phyloP scores from a whole-genome alignment of 169 alveolate species.

The Plasmodium chabaudi region DNA sequence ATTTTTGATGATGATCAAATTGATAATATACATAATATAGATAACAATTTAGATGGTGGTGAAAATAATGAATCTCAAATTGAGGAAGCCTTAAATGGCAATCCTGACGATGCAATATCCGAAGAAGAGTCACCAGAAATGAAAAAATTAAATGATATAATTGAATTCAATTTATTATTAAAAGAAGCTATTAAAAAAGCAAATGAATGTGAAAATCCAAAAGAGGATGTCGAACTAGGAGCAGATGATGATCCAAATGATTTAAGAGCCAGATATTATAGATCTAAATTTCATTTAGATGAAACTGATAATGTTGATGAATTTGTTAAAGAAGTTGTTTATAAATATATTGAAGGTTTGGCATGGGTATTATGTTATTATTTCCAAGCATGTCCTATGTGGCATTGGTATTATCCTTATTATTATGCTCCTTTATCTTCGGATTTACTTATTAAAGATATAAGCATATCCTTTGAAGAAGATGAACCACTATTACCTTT shows the following conservation, averaged over 20 bases:
- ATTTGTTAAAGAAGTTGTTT: conserved; percentile 77
- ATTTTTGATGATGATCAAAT: not conserved
- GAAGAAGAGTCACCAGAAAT: conserved; percentile 4
- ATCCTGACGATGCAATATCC: not conserved
- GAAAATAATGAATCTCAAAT: not conserved
- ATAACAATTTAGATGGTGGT: not conserved
- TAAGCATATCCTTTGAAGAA: conserved; percentile 79
- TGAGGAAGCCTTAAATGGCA: not conserved
- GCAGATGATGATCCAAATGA: conserved; percentile 63
- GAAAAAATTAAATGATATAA: conserved; percentile 30
- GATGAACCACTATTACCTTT: conserved; percentile 96
- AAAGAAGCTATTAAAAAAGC: conserved; percentile 75
- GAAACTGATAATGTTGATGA: conserved; percentile 51
- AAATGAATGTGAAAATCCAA: conserved; percentile 60
- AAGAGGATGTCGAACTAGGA: conserved; percentile 73
- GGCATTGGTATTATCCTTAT: conserved; percentile 99
- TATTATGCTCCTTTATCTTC: conserved; percentile 99
- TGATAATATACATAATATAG: not conserved
- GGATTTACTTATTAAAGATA: conserved; percentile 88
- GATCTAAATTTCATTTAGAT: conserved; percentile 64
- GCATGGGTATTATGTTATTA: conserved; percentile 95
- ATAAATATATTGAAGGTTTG: conserved; percentile 95
- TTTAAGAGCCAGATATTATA: conserved; percentile 55
- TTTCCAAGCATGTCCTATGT: conserved; percentile 95
- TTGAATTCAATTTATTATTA: conserved; percentile 52